Base-by-base conservation (phyloP, 1,284 basidiomycete species). In the Apiotrichum brassicae region DNA sequence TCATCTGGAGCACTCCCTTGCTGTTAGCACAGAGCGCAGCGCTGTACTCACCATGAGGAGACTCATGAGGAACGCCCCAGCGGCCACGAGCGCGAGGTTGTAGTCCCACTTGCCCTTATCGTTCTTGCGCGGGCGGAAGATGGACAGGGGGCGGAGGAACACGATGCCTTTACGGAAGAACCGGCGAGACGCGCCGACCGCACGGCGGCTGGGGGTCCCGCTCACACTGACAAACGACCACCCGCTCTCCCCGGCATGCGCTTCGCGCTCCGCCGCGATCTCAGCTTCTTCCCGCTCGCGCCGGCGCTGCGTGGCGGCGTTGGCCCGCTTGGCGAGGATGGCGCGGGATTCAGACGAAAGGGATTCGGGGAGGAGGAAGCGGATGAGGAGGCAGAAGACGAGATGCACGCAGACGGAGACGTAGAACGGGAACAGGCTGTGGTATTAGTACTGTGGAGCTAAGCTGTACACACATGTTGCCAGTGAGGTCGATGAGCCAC, bases 321-420 rank as follows among this genome's bases (percentile, higher is more conserved):
- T 28, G 1, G 65, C 65, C 16, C 58, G 63, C 52, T 70, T 66
- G 23, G 51, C 46, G 14, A 74, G 61, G 11, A 61, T 54, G 0
- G 50, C 43, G 18, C 71, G 57, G 3, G 71, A 68, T 43, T 73
- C 66, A 14, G 58, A 59, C 0, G 68, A 71, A 3, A 90, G 77
- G 0, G 86, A 87, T 68, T 92, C 88, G 0, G 89, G 89, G 34
- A 91, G 68, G 54, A 87, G 28, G 53, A 82, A 71, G 69, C 81
- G 78, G 28, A 81, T 63, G 39, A 82, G 60, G 23, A 79, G 45
- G 2, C 78, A 70, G 59, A 80, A 83, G 30, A 81, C 6, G 18
- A 77, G 74, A 49, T 69, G 67, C 6, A 72, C 44, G 20, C 46
- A 22, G 14, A 64, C 55, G 9, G 82, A 78, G 49, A 83, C 60